phyloP scores from a whole-genome alignment of 179 eudicot genomes.

The Silene noctiflora region DNA sequence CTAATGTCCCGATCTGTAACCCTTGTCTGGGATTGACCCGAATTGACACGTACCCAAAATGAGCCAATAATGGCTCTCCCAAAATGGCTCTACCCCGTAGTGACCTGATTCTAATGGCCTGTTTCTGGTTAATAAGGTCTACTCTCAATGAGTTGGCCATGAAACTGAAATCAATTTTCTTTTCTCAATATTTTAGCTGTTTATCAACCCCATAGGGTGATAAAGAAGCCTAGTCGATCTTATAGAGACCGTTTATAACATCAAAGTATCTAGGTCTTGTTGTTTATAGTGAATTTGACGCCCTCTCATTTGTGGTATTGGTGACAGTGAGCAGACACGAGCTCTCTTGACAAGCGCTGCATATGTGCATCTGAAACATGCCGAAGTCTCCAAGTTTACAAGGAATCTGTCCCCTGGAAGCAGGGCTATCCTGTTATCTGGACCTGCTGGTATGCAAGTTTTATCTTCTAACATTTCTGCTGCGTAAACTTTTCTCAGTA shows the following conservation, averaged over 20 bases:
- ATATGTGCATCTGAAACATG: conserved; percentile 83
- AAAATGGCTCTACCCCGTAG: not conserved
- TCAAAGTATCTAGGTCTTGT: not conserved
- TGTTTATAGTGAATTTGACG: not conserved
- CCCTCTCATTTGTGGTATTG: conserved; percentile 15
- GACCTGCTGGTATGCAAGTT: conserved; percentile 76
- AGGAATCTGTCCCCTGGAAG: conserved; percentile 91
- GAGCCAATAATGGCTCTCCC: not conserved
- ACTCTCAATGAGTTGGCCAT: not conserved
- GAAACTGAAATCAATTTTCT: no score
- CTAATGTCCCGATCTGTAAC: not conserved
- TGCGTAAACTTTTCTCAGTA: not conserved
- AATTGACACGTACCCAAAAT: not conserved
- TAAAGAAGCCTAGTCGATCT: not conserved
- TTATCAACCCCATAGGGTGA: no score
- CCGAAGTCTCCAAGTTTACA: conserved; percentile 87
- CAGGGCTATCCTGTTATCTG: conserved; percentile 85
- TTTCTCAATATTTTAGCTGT: no score
- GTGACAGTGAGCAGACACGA: conserved; percentile 75
- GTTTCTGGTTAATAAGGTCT: not conserved
- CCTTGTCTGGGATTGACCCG: not conserved
- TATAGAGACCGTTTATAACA: not conserved
- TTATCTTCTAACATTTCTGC: not conserved
- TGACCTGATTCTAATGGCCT: not conserved
- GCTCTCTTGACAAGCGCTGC: conserved; percentile 82